Evolutionary conservation across 2,329 filamentous ascomycete species (phyloP), one percentile per base, ranked within the genome.

Genomic region (Cyphellophora europaea): DNA sequence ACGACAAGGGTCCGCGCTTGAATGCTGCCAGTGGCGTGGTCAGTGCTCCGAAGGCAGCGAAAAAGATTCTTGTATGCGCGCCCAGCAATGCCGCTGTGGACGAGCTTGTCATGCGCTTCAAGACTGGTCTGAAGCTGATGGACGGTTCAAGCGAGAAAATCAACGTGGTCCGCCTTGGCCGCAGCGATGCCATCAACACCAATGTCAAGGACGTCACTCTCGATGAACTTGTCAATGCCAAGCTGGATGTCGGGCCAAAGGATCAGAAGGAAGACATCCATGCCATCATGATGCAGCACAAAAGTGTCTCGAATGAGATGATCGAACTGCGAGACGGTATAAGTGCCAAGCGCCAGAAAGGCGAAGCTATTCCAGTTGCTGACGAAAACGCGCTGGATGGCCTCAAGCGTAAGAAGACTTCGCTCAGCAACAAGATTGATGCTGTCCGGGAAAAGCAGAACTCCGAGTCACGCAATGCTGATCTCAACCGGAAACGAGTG

Each of bases 1-100:
- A 65, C 6, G 66, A 69, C 11, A 56, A 67, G 12, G 61, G 72
- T 25, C 56, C 56, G 15, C 60, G 63, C 14, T 64, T 63, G 59
- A 48, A 39, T 13, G 30, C 35, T 11, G 32, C 25, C n/a, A 28
- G 37, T 27, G 36, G 36, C 10, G 28, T 30, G 16, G 49, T 50
- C 33, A 49, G 47, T 43, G 56, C 54, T 49, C 56, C 52, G 42
- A 57, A 52, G 28, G 52, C 55, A 1, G 55, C 74, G 2, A 95
- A 93, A 62, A 98, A 96, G 58, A 69, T 98, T 16, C 72, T 98
- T 16, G 85, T 98, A 15, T 98, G 91, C 53, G 91, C 91, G n/a
- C 91, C 91, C 11, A 96, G 88, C 69, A 98, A 98, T 58, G 91
- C 91, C 5, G 91, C 91, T 19, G 91, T 98, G 5, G 91, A 98